Conservation (phyloP, 179 eudicot species). For the Drosera spatulata region DNA sequence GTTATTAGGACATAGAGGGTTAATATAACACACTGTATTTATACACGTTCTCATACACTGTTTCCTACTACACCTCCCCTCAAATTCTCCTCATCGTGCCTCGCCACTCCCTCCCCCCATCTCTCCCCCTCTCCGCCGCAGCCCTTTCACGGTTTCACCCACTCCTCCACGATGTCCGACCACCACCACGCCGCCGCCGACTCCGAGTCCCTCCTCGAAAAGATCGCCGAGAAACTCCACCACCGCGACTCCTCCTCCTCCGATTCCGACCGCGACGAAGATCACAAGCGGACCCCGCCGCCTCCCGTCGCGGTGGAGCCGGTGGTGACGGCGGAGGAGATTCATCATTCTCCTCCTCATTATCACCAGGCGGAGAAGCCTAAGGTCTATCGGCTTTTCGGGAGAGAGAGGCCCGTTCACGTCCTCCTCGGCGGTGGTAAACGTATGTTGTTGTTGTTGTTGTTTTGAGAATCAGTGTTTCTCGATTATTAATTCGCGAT, state of each 20-base stretch:
- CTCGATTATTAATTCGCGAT: too few relatives aligned
- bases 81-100: too few relatives aligned
- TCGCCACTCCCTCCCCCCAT: too few relatives aligned
- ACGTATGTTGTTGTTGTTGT: constrained; percentile 20
- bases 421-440: constrained; percentile 66
- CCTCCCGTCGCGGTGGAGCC: constrained; percentile 2
- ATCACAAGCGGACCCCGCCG: constrained; percentile 29
- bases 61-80: too few relatives aligned
- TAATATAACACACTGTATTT: too few relatives aligned
- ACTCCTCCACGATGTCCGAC: too few relatives aligned
- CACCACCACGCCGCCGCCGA: neutral
- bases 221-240: constrained; percentile 41
- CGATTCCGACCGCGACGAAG: constrained; percentile 15
- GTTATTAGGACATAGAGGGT: too few relatives aligned
- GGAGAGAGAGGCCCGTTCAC: constrained; percentile 63
- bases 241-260: constrained; percentile 43
- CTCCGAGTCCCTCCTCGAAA: constrained; percentile 39
- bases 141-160: too few relatives aligned
- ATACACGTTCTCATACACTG: too few relatives aligned
- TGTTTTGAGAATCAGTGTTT: neutral
- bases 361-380: constrained; percentile 4
- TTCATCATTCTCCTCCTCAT: too few relatives aligned
- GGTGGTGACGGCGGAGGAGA: constrained; percentile 4
- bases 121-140: too few relatives aligned
- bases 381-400: constrained; percentile 40